Conservation (phyloP, 192 early-diverging fungal species). For the Paraglomus brasilianum region DNA sequence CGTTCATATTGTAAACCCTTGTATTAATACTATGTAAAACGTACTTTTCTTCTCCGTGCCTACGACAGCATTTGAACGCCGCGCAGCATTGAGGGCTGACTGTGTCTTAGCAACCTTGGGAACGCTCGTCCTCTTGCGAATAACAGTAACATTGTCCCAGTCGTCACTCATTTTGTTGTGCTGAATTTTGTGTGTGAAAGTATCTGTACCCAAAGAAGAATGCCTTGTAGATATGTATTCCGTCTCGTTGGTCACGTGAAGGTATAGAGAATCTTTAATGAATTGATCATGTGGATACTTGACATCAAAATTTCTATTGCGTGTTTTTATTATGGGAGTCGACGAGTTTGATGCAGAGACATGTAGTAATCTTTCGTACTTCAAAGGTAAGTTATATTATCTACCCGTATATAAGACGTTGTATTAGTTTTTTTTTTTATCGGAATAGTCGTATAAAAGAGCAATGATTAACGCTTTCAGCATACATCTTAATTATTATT, state of each 20-base stretch:
- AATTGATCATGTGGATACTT: too few species aligned
- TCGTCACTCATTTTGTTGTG: slow-evolving; percentile 42
- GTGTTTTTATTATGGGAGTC: too few species aligned
- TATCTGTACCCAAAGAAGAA: neutral
- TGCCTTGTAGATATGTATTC: too few species aligned
- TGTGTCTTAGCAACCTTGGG: slow-evolving; percentile 60
- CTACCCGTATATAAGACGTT: too few species aligned
- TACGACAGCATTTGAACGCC: slow-evolving; percentile 68
- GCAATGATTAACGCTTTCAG: neutral
- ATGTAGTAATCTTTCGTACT: slow-evolving; percentile 25
- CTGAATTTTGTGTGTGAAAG: slow-evolving; percentile 6
- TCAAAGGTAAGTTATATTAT: slow-evolving; percentile 18
- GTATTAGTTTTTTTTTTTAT: too few species aligned
- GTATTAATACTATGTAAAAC: too few species aligned
- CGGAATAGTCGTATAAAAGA: too few species aligned
- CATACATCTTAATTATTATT: neutral
- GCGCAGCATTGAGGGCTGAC: slow-evolving; percentile 72
- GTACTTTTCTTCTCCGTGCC: slow-evolving; percentile 74
- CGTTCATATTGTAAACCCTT: neutral
- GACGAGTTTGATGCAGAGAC: neutral
- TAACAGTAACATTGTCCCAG: slow-evolving; percentile 76
- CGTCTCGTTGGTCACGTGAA: too few species aligned
- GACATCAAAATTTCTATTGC: too few species aligned
- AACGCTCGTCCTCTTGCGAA: slow-evolving; percentile 72
- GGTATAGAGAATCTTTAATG: too few species aligned